Percentiles rank a stretch among this genome's conserved stretches.
Conservation (phyloP, 768 basidiomycete genomes). For the Dictyophora rubrovolvata region DNA sequence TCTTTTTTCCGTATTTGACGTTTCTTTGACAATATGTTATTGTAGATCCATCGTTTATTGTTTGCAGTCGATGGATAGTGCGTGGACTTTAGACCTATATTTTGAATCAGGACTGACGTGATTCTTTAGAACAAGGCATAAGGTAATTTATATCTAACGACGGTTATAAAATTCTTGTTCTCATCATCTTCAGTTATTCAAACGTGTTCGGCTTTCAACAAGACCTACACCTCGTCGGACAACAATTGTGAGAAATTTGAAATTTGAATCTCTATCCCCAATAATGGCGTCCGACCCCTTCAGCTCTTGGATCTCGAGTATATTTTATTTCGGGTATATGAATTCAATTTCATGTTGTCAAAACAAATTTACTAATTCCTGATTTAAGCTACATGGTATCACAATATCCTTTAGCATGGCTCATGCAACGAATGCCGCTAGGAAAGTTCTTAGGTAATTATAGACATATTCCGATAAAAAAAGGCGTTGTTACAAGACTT, state of each 20-base stretch:
- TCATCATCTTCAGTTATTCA: background rate
- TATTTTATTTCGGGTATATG: conserved; percentile 7
- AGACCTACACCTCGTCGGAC: conserved; percentile 4
- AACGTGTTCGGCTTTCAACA: conserved; percentile 7
- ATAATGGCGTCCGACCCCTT: background rate
- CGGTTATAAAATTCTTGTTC: background rate
- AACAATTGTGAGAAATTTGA: background rate
- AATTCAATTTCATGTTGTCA: background rate
- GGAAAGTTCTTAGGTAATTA: conserved; percentile 11
- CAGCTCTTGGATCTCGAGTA: conserved; percentile 7
- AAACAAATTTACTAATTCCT: background rate
- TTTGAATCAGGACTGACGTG: background rate
- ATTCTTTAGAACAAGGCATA: conserved; percentile 3
- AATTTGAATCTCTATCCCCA: too few species aligned
- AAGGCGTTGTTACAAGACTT: background rate
- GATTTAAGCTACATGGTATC: conserved; percentile 19
- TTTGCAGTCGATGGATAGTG: conserved; percentile 9
- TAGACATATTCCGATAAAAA: background rate
- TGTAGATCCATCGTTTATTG: conserved; percentile 7
- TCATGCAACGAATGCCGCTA: conserved; percentile 19
- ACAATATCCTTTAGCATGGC: conserved; percentile 21
- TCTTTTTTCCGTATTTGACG: background rate
- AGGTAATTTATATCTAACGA: background rate
- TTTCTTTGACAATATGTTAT: background rate
- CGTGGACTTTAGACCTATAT: background rate